These are phyloP conservation scores for Ophiostoma perfectum DNA, from an alignment of 2,329 filamentous ascomycete species.

Conservation along the genomic window DNA sequence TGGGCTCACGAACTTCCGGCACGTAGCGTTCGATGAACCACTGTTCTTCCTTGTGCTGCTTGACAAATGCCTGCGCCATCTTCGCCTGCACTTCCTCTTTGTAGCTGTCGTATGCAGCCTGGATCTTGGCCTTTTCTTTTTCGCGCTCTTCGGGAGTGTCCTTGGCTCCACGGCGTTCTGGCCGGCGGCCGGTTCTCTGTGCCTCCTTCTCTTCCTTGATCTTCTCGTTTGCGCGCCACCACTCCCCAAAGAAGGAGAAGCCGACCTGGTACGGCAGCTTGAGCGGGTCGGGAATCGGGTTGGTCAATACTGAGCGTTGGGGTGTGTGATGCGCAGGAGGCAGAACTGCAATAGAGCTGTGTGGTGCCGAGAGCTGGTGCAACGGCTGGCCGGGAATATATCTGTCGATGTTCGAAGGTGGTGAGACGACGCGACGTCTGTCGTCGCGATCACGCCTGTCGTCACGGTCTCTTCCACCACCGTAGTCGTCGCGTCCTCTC, in stretches of 20 bases:
- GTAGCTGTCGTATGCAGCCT: conserved; percentile 61
- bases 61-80: conserved; percentile 86
- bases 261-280: conserved; percentile 73
- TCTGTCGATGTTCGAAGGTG: conserved; percentile 71
- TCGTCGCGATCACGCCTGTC: conserved; percentile 38
- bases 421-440: conserved; percentile 54
- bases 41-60: conserved; percentile 88
- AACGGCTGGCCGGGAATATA: conserved; percentile 71
- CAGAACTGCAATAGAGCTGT: conserved; percentile 65
- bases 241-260: conserved; percentile 80
- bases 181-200: conserved; percentile 61
- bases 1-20: conserved; percentile 68
- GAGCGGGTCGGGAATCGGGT: conserved; percentile 67
- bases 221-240: conserved; percentile 77
- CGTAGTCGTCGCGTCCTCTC: conserved; percentile 63
- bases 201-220: conserved; percentile 78
- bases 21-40: conserved; percentile 98
- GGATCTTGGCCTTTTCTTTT: conserved; percentile 72
- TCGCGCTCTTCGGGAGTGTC: conserved; percentile 69
- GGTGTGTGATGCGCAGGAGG: conserved; percentile 59
- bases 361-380: conserved; percentile 35
- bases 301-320: conserved; percentile 50
- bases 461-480: conserved; percentile 16
- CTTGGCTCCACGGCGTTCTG: conserved; percentile 58
- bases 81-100: conserved; percentile 65